Conservation (phyloP, 2,329 filamentous ascomycete genomes). For the Mariannaea elegans region DNA sequence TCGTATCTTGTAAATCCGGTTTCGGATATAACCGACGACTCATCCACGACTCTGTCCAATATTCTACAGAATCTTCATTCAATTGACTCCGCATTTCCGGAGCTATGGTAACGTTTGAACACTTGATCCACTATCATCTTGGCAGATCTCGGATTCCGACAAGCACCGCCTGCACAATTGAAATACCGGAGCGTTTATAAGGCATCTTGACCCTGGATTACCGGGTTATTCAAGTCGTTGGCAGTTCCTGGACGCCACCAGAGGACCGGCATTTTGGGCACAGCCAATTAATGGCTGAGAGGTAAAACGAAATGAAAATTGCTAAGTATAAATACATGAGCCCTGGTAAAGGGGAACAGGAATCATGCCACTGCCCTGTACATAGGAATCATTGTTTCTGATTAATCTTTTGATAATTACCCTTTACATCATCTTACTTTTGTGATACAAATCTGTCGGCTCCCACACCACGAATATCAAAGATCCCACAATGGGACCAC, state of each 20-base stretch:
- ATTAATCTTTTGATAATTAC: neutral
- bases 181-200: neutral
- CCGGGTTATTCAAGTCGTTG: neutral
- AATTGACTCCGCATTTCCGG: neutral
- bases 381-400: neutral
- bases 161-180: neutral
- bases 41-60: neutral
- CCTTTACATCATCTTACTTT: no score
- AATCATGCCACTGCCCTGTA: no score
- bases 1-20: neutral
- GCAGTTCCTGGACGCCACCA: neutral
- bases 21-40: constrained; percentile 4
- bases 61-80: neutral
- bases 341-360: no score
- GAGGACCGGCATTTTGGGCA: no score
- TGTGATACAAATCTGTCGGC: neutral
- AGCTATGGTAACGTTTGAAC: neutral
- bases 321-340: no score
- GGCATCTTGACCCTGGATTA: neutral
- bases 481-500: neutral
- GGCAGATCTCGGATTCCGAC: neutral
- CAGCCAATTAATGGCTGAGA: no score
- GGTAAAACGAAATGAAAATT: no score
- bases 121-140: neutral
- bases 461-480: neutral